Evolutionary conservation across 2,329 filamentous ascomycete genomes (phyloP), one percentile per base, ranked within the genome.

Genomic region (Botrytis fabae): DNA sequence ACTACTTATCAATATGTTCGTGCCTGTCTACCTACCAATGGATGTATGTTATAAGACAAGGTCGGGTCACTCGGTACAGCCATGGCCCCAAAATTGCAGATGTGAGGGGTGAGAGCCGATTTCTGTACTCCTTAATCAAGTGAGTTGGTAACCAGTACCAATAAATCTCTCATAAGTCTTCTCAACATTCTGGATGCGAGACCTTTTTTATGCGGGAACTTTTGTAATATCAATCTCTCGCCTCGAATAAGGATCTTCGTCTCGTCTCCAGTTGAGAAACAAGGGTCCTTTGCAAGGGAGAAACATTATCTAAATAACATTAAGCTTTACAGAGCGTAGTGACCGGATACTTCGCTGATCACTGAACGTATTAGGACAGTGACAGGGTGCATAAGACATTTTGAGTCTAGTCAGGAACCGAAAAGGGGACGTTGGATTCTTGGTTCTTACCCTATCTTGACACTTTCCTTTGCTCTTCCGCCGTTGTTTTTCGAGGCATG

Each of bases 341-440:
- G 20, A 14, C 42, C 42, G 44, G 35, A 48, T 18, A 32, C 28
- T 32, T 38, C 42, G 28, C 44, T 35, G 44, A 66, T 66, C 44
- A 38, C 20, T 35, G 14, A 51, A 25, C 32, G 32, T 22, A 51
- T 66, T 51, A 51, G 44, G 63, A 18, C 22, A 66, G 32, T 51
- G 22, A 54, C 64, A 54, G 32, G 46, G 64, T 20, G 5, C 10
- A 28, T 40, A 68, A 40, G 64, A 40, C 46, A 28, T 22, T 40
- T 54, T 68, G 25, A 68, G 64, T 40, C 54, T 68, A 68, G 46
- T 40, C 46, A 54, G 44, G 64, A 54, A 54, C 64, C 64, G 32
- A 54, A 68, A 68, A 68, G 64, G 64, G 64, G 64, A 66, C 48
- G 46, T 51, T 51, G 63, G 63, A 48, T 65, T 65, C 10, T 48